phyloP scores from a whole-genome alignment of 1,139 yeast species.

The Schwanniomyces etchellsii region DNA sequence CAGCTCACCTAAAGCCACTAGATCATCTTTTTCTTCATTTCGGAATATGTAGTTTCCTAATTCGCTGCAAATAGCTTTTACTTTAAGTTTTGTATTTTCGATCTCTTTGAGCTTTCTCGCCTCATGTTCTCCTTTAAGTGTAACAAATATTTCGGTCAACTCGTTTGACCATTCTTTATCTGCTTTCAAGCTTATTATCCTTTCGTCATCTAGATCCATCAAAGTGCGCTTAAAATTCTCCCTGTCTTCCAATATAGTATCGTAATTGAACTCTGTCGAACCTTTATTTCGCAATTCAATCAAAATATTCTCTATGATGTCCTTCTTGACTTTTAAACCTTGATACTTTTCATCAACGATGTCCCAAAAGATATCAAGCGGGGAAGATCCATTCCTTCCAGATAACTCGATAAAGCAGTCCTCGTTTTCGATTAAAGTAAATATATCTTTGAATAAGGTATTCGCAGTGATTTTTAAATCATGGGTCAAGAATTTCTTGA shows the following conservation, averaged over 20 bases:
- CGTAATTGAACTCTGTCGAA: slow-evolving; percentile 9
- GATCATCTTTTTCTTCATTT: too few relatives aligned
- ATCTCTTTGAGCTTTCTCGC: neutral
- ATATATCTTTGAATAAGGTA: slow-evolving; percentile 56
- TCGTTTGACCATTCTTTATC: slow-evolving; percentile 15
- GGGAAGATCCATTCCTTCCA: slow-evolving; percentile 77
- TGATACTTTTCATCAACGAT: slow-evolving; percentile 59
- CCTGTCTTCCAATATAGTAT: slow-evolving; percentile 12
- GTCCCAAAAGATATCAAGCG: slow-evolving; percentile 78
- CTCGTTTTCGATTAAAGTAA: slow-evolving; percentile 49
- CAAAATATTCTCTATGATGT: slow-evolving; percentile 49
- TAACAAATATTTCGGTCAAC: slow-evolving; percentile 19
- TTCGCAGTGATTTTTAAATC: slow-evolving; percentile 46
- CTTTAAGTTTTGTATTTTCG: neutral
- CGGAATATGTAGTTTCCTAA: neutral
- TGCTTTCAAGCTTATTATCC: slow-evolving; percentile 15
- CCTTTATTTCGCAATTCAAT: slow-evolving; percentile 21
- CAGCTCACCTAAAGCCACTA: too few relatives aligned
- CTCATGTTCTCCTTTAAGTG: slow-evolving; percentile 19
- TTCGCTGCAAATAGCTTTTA: neutral
- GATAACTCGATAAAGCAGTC: slow-evolving; percentile 55
- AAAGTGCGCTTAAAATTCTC: slow-evolving; percentile 17
- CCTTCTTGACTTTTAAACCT: slow-evolving; percentile 52
- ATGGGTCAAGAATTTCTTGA: slow-evolving; percentile 39
- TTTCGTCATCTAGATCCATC: slow-evolving; percentile 19